A percentile compares a stretch with the other conserved stretches of the same genome.
Conservation (phyloP, 2,329 filamentous ascomycete species). For the Corynespora cassiicola region DNA sequence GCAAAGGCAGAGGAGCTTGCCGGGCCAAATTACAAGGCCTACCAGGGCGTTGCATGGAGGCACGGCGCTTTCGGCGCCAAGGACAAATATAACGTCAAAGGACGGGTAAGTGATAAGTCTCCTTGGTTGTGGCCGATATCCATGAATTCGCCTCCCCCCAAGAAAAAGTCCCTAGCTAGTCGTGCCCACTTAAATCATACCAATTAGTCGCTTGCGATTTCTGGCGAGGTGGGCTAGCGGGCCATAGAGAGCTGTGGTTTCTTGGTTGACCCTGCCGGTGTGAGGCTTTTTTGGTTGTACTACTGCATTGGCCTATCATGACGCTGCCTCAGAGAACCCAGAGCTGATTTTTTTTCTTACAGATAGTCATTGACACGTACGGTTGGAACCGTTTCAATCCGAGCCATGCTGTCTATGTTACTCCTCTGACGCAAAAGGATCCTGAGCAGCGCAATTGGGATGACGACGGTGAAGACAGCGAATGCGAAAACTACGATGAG, state of each 20-base stretch:
- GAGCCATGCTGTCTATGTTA: conserved; percentile 45
- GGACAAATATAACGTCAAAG: conserved; percentile 54
- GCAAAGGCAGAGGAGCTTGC: conserved; percentile 54
- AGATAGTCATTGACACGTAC: conserved; percentile 60
- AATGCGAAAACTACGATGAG: conserved; percentile 7
- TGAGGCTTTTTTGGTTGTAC: no score
- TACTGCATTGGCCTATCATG: no score
- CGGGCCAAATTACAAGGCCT: conserved; percentile 58
- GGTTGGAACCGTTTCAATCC: conserved; percentile 60
- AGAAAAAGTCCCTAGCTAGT: no score
- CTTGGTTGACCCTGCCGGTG: no score
- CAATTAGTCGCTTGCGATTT: no score
- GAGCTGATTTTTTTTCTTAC: conserved; percentile 9
- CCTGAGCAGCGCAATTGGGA: conserved; percentile 2
- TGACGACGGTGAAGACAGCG: conserved; percentile 4
- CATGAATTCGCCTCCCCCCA: neutral
- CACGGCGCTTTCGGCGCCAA: conserved; percentile 39
- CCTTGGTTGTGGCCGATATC: no score
- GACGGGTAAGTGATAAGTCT: conserved; percentile 24
- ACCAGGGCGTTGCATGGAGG: conserved; percentile 54
- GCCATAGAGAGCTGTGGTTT: no score
- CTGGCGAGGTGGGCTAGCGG: no score
- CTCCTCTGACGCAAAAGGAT: conserved; percentile 42
- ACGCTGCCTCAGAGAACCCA: no score
- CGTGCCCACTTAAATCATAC: no score